These are phyloP conservation scores for Dactylis glomerata DNA, from an alignment of 176 grass and related monocot species.

Conservation along the genomic window DNA sequence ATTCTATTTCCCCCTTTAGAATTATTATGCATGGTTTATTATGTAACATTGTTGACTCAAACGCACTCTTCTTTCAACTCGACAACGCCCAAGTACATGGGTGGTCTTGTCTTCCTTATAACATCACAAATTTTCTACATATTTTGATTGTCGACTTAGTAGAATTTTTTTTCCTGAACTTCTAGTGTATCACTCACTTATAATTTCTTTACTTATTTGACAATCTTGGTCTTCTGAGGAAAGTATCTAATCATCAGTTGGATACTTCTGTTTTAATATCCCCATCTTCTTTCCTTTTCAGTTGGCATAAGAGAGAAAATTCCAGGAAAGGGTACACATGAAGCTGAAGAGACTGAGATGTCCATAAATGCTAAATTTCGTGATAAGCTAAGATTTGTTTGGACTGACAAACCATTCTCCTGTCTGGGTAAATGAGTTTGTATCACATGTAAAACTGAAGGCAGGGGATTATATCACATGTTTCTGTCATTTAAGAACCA, in stretches of 20 bases:
- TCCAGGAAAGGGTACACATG: slow-evolving; percentile 41
- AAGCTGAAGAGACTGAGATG: slow-evolving; percentile 8
- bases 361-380: too few relatives aligned
- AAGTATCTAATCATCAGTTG: background rate
- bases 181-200: background rate
- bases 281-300: slow-evolving; percentile 21
- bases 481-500: too few relatives aligned
- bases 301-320: slow-evolving; percentile 34
- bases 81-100: too few relatives aligned
- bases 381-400: too few relatives aligned
- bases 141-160: background rate
- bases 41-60: background rate
- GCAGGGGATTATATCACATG: too few relatives aligned
- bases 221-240: too few relatives aligned
- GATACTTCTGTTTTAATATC: background rate
- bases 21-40: background rate
- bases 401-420: too few relatives aligned
- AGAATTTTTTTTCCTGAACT: background rate
- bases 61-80: background rate
- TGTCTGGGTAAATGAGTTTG: too few relatives aligned
- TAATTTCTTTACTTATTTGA: too few relatives aligned
- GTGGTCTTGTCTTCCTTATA: too few relatives aligned
- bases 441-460: too few relatives aligned
- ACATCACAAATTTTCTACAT: background rate
- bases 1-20: background rate